Conservation (phyloP, 805 yeast species). For the Cyberlindnera maclurae region DNA sequence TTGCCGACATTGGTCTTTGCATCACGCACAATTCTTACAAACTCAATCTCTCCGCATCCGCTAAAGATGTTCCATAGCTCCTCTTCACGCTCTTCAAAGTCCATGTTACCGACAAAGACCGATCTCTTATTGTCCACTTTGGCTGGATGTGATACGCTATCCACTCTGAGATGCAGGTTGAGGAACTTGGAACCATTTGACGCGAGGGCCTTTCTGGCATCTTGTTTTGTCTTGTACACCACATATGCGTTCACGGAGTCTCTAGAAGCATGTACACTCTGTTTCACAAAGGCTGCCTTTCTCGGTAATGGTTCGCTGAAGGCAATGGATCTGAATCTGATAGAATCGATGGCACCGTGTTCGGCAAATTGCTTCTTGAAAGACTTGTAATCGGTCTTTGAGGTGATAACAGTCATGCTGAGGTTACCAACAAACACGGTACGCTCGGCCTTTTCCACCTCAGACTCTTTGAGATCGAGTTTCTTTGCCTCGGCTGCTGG, state of each 20-base stretch:
- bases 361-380: constrained; percentile 56
- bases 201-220: constrained; percentile 33
- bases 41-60: constrained; percentile 65
- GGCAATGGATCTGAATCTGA: constrained; percentile 89
- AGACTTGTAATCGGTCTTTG: constrained; percentile 50
- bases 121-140: constrained; percentile 78
- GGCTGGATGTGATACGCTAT: constrained; percentile 87
- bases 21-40: constrained; percentile 87
- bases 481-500: constrained; percentile 26
- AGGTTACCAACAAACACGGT: constrained; percentile 89
- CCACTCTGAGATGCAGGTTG: constrained; percentile 79
- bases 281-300: constrained; percentile 82
- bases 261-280: constrained; percentile 67
- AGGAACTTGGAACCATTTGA: constrained; percentile 65
- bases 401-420: constrained; percentile 53
- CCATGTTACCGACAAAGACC: constrained; percentile 88
- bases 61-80: constrained; percentile 77
- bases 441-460: constrained; percentile 73
- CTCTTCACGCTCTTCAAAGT: constrained; percentile 90
- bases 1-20: constrained; percentile 91
- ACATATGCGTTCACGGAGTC: constrained; percentile 85
- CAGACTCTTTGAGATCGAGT: constrained; percentile 59
- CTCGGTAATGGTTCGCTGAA: constrained; percentile 84
- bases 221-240: constrained; percentile 57
- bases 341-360: constrained; percentile 47